Evolutionary conservation across 352 stramenopile species (phyloP).

Genomic region (Phytophthora pistaciae): DNA sequence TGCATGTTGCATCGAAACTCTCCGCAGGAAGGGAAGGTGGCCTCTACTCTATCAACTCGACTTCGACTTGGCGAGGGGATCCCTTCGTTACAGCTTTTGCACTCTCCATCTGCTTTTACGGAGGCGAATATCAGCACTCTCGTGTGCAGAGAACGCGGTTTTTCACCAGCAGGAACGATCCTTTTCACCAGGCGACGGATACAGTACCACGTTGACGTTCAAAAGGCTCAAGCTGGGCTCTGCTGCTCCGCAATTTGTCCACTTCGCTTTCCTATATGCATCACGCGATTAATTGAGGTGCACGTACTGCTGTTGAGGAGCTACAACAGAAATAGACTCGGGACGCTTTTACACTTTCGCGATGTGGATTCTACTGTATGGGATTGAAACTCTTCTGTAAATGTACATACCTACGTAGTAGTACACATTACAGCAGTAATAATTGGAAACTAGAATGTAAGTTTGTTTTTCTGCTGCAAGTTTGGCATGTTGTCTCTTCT

Average conservation of each 20-base stretch:
- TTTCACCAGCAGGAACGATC: neutral
- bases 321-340: too few relatives aligned
- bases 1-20: neutral
- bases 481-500: too few relatives aligned
- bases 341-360: too few relatives aligned
- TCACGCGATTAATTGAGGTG: neutral
- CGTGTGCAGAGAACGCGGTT: neutral
- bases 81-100: neutral
- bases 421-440: too few relatives aligned
- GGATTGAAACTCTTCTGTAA: too few relatives aligned
- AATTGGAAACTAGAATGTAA: too few relatives aligned
- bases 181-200: neutral
- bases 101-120: neutral
- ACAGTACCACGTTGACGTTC: neutral
- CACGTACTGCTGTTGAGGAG: too few relatives aligned
- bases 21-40: neutral
- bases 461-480: too few relatives aligned
- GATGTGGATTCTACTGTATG: too few relatives aligned
- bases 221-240: neutral
- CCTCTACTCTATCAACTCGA: neutral
- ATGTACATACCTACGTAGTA: too few relatives aligned
- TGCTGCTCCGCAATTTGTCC: neutral
- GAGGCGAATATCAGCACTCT: neutral
- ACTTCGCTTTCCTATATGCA: neutral
- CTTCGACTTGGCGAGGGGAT: neutral